Percentiles rank a stretch among this genome's conserved stretches.
These are phyloP conservation scores for Lachancea mirantina DNA, from an alignment of 805 yeast genomes.

Conservation along the genomic window DNA sequence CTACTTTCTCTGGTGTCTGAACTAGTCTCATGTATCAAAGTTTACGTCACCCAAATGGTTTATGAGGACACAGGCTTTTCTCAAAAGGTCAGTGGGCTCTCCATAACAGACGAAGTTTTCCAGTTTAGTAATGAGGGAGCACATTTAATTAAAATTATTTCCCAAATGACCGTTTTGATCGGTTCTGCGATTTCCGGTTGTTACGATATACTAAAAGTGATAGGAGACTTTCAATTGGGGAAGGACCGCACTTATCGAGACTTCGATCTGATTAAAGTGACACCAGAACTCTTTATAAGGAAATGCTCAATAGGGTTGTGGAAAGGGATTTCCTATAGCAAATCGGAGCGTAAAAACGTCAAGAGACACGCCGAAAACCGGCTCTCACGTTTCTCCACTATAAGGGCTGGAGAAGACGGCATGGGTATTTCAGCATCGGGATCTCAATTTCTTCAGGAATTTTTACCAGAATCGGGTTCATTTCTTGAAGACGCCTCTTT, in stretches of 20 bases:
- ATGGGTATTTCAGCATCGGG: constrained; percentile 23
- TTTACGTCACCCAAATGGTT: constrained; percentile 49
- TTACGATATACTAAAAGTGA: constrained; percentile 42
- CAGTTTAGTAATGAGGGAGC: constrained; percentile 63
- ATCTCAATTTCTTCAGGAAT: constrained; percentile 30
- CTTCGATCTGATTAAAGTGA: constrained; percentile 47
- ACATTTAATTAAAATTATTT: constrained; percentile 49
- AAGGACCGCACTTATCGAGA: constrained; percentile 60
- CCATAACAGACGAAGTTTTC: constrained; percentile 34
- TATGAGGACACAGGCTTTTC: constrained; percentile 31
- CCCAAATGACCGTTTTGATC: constrained; percentile 53
- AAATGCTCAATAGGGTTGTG: constrained; percentile 56
- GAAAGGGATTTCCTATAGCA: constrained; percentile 31
- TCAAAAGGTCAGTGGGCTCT: constrained; percentile 10
- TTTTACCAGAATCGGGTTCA: constrained; percentile 31
- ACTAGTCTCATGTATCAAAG: constrained; percentile 56
- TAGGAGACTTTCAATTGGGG: constrained; percentile 62
- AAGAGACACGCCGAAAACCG: not conserved
- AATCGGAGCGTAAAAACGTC: constrained; percentile 15
- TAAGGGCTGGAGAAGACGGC: constrained; percentile 26
- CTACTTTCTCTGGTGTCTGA: constrained; percentile 56
- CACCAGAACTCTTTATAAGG: constrained; percentile 53
- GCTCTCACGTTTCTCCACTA: constrained; percentile 30
- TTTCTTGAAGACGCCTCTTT: constrained; percentile 34
- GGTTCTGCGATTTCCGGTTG: constrained; percentile 44